Conservation (phyloP, 1,284 basidiomycete genomes). For the Rhodotorula sp. region DNA sequence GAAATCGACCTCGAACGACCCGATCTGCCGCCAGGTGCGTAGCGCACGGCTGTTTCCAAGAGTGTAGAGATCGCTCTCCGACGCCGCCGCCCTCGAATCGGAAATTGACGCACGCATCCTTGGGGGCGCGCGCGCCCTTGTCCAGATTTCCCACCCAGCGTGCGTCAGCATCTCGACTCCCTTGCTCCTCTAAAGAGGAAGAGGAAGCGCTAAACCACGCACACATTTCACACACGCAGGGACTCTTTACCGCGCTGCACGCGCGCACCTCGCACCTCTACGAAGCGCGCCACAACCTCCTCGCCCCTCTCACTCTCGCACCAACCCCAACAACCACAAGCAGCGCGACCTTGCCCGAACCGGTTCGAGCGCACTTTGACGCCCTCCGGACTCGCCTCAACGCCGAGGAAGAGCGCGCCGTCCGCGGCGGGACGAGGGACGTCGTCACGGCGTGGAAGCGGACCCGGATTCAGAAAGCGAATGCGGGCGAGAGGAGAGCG, state of each 20-base stretch:
- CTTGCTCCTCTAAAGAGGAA: not conserved
- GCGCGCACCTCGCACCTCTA: constrained; percentile 13
- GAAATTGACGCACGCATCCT: too few relatives aligned
- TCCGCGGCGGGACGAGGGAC: not conserved
- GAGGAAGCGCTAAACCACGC: too few relatives aligned
- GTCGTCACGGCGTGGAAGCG: not conserved
- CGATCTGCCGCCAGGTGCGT: constrained; percentile 1
- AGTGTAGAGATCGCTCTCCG: not conserved
- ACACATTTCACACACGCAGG: too few relatives aligned
- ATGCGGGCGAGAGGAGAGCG: constrained; percentile 4
- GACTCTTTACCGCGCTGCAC: constrained; percentile 28
- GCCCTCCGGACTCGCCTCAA: not conserved
- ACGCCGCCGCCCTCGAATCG: not conserved
- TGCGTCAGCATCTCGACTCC: not conserved
- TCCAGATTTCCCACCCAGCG: not conserved
- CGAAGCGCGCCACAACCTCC: constrained; percentile 7
- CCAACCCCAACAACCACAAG: not conserved
- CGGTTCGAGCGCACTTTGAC: constrained; percentile 15
- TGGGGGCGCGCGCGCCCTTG: too few relatives aligned
- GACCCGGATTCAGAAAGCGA: not conserved
- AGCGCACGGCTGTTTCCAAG: accelerated
- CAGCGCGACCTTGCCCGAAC: constrained; percentile 14
- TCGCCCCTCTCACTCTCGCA: constrained; percentile 21
- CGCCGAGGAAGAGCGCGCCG: constrained; percentile 12
- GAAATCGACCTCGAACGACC: constrained; percentile 1